Conservation (phyloP, 108 stramenopile genomes). For the Fistulifera solaris region DNA sequence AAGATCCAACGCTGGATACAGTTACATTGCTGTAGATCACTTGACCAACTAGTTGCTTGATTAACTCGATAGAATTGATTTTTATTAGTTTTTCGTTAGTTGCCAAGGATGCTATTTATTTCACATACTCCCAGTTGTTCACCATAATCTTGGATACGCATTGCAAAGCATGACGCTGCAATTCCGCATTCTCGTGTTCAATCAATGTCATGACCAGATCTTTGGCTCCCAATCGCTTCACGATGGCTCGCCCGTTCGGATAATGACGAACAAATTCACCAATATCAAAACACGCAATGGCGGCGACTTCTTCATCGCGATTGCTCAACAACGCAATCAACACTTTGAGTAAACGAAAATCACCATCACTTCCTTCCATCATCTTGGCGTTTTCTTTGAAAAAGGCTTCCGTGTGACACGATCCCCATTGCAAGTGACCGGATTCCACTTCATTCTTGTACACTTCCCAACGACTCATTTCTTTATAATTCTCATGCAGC, state of each 20-base stretch:
- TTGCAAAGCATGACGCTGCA: slow-evolving; percentile 91
- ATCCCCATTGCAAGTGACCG: slow-evolving; percentile 90
- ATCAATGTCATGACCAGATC: slow-evolving; percentile 89
- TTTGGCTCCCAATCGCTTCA: slow-evolving; percentile 88
- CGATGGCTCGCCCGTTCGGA: slow-evolving; percentile 87
- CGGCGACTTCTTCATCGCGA: slow-evolving; percentile 81
- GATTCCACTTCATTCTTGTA: slow-evolving; percentile 86
- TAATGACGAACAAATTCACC: slow-evolving; percentile 96
- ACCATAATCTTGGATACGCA: slow-evolving; percentile 97
- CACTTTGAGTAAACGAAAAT: slow-evolving; percentile 64
- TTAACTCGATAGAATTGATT: no score
- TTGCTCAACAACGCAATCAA: slow-evolving; percentile 75
- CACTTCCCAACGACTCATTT: slow-evolving; percentile 90
- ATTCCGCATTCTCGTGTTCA: slow-evolving; percentile 84
- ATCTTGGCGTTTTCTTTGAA: slow-evolving; percentile 80
- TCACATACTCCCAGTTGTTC: slow-evolving; percentile 76
- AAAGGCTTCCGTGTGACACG: slow-evolving; percentile 90
- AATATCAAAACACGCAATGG: slow-evolving; percentile 95
- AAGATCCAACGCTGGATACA: no score
- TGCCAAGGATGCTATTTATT: slow-evolving; percentile 25
- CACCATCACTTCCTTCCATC: slow-evolving; percentile 74
- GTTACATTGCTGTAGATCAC: no score
- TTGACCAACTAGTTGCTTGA: no score
- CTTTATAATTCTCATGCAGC: slow-evolving; percentile 78
- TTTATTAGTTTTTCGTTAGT: no score